Percentiles rank a stretch among this genome's conserved stretches.
Conservation (phyloP, 2,329 filamentous ascomycete species). For the Neurospora sp. region DNA sequence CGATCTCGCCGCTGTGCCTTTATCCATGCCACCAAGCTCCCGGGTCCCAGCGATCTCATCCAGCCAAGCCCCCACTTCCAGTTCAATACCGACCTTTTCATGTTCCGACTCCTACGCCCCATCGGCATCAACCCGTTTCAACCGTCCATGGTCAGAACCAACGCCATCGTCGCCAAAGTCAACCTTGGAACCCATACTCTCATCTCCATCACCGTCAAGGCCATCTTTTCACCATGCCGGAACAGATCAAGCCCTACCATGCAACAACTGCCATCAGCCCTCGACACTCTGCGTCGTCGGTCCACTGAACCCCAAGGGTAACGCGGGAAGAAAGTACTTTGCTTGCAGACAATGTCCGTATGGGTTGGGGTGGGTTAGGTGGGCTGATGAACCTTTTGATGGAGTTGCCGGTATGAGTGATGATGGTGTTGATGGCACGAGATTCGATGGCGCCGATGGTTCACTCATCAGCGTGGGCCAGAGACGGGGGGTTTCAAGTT, state of each 20-base stretch:
- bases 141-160: background rate
- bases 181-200: background rate
- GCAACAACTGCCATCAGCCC: background rate
- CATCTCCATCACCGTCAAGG: background rate
- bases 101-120: background rate
- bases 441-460: too few relatives aligned
- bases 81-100: background rate
- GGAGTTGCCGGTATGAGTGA: background rate
- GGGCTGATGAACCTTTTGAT: background rate
- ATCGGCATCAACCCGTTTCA: background rate
- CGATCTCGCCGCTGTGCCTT: background rate
- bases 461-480: background rate
- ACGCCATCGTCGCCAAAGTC: background rate
- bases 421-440: background rate
- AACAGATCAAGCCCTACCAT: background rate
- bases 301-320: background rate
- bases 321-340: background rate
- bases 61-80: background rate
- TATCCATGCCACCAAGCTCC: background rate
- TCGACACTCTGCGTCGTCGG: background rate
- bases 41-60: background rate
- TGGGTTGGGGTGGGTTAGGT: background rate
- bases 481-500: background rate
- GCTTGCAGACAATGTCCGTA: background rate
- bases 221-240: background rate